phyloP scores from a whole-genome alignment of 2,329 filamentous ascomycete genomes.

The Venturia aucupariae region DNA sequence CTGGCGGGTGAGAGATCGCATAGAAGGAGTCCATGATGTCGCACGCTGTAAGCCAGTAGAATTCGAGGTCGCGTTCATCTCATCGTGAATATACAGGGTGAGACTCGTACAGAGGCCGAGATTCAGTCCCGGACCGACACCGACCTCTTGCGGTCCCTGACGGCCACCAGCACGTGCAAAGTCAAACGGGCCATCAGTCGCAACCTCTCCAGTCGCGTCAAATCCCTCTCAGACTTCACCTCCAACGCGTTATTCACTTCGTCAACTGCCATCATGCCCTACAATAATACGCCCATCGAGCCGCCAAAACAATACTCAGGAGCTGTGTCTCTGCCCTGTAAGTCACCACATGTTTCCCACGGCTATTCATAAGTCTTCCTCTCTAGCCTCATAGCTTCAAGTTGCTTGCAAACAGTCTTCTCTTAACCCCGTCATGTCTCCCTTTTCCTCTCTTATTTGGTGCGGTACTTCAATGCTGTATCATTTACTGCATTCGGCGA shows the following conservation, averaged over 20 bases:
- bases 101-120: not conserved
- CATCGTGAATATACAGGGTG: constrained; percentile 23
- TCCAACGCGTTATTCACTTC: constrained; percentile 7
- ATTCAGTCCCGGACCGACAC: not conserved
- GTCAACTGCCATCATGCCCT: constrained; percentile 56
- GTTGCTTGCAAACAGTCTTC: not conserved
- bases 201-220: constrained; percentile 3
- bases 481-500: not conserved
- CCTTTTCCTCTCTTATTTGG: not conserved
- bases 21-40: constrained; percentile 43
- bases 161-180: not conserved
- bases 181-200: not conserved
- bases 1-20: constrained; percentile 53
- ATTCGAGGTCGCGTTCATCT: constrained; percentile 36
- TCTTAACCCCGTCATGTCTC: not conserved
- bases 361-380: not conserved
- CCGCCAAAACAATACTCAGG: constrained; percentile 76
- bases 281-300: constrained; percentile 77
- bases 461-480: too few relatives aligned
- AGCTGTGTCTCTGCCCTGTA: constrained; percentile 75
- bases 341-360: constrained; percentile 27
- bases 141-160: not conserved
- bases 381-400: not conserved
- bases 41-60: constrained; percentile 26
- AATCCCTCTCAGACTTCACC: not conserved